A percentile compares a stretch with the other conserved stretches of the same genome.
phyloP scores from a whole-genome alignment of 179 eudicot species.

The Gypsophila paniculata region DNA sequence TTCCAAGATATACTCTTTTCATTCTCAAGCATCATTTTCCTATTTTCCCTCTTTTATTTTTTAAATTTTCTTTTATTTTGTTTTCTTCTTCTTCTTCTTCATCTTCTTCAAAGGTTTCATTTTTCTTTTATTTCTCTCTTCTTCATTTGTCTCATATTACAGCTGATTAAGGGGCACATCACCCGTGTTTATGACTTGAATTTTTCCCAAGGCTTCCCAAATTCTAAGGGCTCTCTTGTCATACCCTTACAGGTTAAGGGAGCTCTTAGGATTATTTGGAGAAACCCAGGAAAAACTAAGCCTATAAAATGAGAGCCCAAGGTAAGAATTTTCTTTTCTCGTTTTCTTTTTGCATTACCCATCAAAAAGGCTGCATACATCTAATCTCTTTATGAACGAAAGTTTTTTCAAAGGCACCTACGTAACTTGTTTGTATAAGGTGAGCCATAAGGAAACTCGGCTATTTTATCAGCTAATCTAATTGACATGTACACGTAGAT shows the following conservation, averaged over 20 bases:
- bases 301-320: constrained; percentile 23
- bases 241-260: background rate
- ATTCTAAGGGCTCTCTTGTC: constrained; percentile 18
- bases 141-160: background rate
- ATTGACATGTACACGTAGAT: background rate
- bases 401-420: too few species aligned
- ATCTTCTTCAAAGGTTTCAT: too few species aligned
- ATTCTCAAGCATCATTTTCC: constrained; percentile 9
- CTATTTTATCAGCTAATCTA: background rate
- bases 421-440: too few species aligned
- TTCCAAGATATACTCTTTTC: constrained; percentile 35
- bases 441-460: too few species aligned
- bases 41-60: constrained; percentile 1
- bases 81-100: background rate
- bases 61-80: background rate
- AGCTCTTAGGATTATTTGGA: constrained; percentile 25
- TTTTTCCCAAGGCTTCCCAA: constrained; percentile 8
- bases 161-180: too few species aligned
- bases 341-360: background rate
- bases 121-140: background rate
- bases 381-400: too few species aligned
- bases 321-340: constrained; percentile 5
- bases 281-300: background rate
- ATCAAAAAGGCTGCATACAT: background rate
- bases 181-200: constrained; percentile 13